Evolutionary conservation across 352 stramenopile genomes (phyloP).

Genomic region (Globisporangium nodosum): DNA sequence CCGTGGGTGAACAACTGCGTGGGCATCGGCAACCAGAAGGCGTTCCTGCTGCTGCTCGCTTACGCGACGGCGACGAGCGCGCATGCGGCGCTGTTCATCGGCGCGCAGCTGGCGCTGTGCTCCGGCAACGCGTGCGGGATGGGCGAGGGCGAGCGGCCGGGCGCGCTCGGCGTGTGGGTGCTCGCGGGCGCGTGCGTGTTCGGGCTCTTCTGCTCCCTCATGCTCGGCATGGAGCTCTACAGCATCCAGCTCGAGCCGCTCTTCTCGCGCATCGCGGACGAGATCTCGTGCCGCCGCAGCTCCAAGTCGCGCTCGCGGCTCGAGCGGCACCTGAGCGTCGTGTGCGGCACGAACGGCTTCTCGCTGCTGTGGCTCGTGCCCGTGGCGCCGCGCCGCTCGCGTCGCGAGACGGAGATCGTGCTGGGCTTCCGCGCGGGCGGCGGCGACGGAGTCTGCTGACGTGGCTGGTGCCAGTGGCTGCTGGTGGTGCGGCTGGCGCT

Average conservation of each 20-base stretch:
- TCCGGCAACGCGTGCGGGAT: slow-evolving; percentile 47
- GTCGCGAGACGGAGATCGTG: slow-evolving; percentile 59
- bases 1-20: slow-evolving; percentile 88
- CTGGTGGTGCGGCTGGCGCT: neutral
- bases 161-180: slow-evolving; percentile 57
- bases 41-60: slow-evolving; percentile 75
- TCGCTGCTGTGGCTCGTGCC: slow-evolving; percentile 60
- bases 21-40: slow-evolving; percentile 76
- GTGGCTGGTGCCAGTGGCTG: too few species aligned
- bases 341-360: slow-evolving; percentile 73
- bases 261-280: slow-evolving; percentile 47
- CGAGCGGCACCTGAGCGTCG: slow-evolving; percentile 66
- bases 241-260: slow-evolving; percentile 62
- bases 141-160: slow-evolving; percentile 49
- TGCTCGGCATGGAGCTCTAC: slow-evolving; percentile 77
- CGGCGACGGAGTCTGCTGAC: neutral
- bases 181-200: slow-evolving; percentile 65
- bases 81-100: slow-evolving; percentile 48
- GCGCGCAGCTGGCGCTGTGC: slow-evolving; percentile 47
- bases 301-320: slow-evolving; percentile 58
- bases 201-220: slow-evolving; percentile 66
- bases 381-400: slow-evolving; percentile 29
- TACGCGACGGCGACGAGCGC: slow-evolving; percentile 63
- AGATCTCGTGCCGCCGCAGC: slow-evolving; percentile 40
- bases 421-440: slow-evolving; percentile 33